A percentile compares a stretch with the other conserved stretches of the same genome.
Evolutionary conservation across 73 alveolate species (phyloP).

Genomic region (Paramecium bursaria): DNA sequence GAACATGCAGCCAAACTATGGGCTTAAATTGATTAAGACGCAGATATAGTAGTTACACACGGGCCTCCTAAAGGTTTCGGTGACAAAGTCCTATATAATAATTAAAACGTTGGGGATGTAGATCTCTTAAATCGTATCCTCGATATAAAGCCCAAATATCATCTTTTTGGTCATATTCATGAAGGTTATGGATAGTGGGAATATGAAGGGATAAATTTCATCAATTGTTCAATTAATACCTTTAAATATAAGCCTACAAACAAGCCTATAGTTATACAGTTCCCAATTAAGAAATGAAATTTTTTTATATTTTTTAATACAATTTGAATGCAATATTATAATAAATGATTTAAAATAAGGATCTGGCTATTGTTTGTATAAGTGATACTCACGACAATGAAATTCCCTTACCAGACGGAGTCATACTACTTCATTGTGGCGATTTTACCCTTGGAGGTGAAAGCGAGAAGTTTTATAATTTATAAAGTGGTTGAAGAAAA

Average conservation of each 20-base stretch:
- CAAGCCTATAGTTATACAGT: not conserved
- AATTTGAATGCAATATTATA: no score
- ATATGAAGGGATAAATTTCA: conserved; percentile 11
- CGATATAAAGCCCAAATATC: conserved; percentile 21
- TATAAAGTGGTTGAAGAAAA: conserved; percentile 57
- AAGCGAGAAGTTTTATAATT: conserved; percentile 60
- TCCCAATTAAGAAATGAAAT: no score
- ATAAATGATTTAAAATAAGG: no score
- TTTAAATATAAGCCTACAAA: not conserved
- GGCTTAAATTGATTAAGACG: conserved; percentile 41
- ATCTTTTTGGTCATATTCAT: conserved; percentile 55
- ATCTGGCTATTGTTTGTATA: conserved; percentile 62
- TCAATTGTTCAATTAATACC: not conserved
- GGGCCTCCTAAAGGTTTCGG: conserved; percentile 38
- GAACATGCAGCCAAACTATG: conserved; percentile 20
- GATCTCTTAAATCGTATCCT: not conserved
- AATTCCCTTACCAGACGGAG: conserved; percentile 65
- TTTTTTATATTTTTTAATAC: no score
- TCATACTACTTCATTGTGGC: conserved; percentile 57
- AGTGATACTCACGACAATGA: conserved; percentile 69
- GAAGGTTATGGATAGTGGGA: conserved; percentile 34
- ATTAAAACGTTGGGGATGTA: conserved; percentile 25
- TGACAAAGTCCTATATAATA: not conserved
- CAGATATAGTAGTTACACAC: conserved; percentile 50
- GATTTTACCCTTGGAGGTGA: conserved; percentile 73